phyloP scores from a whole-genome alignment of 1,139 yeast genomes.

The Kodamaea ohmeri region DNA sequence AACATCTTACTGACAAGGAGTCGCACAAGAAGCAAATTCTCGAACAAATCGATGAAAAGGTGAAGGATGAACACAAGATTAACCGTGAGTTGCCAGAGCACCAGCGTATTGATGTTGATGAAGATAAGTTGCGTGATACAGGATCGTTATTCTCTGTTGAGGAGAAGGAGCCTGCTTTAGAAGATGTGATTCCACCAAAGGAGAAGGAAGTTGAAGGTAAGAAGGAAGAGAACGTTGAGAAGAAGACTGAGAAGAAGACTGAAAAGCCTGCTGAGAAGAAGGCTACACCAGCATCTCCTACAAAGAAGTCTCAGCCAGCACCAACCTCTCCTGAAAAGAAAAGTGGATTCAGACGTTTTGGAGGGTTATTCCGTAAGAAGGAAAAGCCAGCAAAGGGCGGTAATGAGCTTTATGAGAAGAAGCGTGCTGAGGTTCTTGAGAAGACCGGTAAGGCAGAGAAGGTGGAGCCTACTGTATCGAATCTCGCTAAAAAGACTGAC shows the following conservation, averaged over 20 bases:
- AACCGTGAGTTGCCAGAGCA: slow-evolving; percentile 55
- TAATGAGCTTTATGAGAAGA: not conserved
- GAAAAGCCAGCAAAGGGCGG: not conserved
- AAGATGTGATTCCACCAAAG: slow-evolving; percentile 18
- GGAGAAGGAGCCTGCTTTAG: slow-evolving; percentile 22
- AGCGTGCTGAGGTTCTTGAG: not conserved
- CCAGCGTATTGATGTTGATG: slow-evolving; percentile 43
- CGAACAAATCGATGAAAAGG: slow-evolving; percentile 31
- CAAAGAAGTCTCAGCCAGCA: slow-evolving; percentile 6
- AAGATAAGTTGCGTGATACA: slow-evolving; percentile 39
- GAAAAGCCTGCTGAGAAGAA: slow-evolving; percentile 6
- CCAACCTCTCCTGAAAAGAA: slow-evolving; percentile 12
- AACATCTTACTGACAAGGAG: slow-evolving; percentile 29
- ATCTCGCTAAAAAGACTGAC: not conserved
- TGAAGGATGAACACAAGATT: slow-evolving; percentile 43
- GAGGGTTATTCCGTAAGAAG: slow-evolving; percentile 14
- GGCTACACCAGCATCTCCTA: slow-evolving; percentile 8
- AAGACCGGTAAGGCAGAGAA: slow-evolving; percentile 4
- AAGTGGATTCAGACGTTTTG: slow-evolving; percentile 15
- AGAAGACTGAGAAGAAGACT: no score
- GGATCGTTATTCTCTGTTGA: slow-evolving; percentile 38
- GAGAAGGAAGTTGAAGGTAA: no score
- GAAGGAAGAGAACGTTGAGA: no score
- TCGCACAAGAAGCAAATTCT: slow-evolving; percentile 35
- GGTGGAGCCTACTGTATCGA: slow-evolving; percentile 1